These are phyloP conservation scores for Orbilia ellipsospora DNA, from an alignment of 2,329 filamentous ascomycete species.

Conservation along the genomic window DNA sequence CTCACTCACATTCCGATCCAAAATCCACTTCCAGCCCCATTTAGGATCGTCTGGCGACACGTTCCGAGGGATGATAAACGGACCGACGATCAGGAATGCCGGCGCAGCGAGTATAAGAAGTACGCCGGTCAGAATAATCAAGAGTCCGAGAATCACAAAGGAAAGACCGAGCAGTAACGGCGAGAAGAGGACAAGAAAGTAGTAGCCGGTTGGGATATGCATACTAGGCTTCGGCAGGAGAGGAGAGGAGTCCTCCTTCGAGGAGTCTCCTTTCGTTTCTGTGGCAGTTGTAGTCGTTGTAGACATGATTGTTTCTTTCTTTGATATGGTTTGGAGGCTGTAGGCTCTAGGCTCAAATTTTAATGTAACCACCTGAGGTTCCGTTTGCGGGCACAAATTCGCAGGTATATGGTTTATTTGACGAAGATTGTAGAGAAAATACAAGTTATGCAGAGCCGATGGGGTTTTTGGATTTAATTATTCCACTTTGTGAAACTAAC, in stretches of 20 bases:
- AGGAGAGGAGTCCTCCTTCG: slow-evolving; percentile 5
- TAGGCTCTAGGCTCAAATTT: too few species aligned
- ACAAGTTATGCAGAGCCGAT: too few species aligned
- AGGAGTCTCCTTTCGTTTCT: slow-evolving; percentile 9
- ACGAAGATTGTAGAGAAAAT: too few species aligned
- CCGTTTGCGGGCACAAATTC: too few species aligned
- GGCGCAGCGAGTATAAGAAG: slow-evolving; percentile 43
- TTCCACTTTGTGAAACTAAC: too few species aligned
- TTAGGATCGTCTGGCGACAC: slow-evolving; percentile 40
- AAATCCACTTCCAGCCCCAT: slow-evolving; percentile 51
- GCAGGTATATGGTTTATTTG: too few species aligned
- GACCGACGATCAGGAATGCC: slow-evolving; percentile 37
- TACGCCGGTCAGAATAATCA: slow-evolving; percentile 37
- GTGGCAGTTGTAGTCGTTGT: slow-evolving; percentile 34
- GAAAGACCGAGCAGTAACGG: slow-evolving; percentile 46
- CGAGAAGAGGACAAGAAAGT: slow-evolving; percentile 51
- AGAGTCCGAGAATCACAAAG: slow-evolving; percentile 29
- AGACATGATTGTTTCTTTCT: slow-evolving; percentile 19
- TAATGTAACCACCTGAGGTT: too few species aligned
- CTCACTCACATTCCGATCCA: slow-evolving; percentile 41
- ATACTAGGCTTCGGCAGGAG: not conserved
- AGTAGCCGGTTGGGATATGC: slow-evolving; percentile 39
- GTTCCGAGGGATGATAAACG: slow-evolving; percentile 43
- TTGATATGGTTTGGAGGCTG: not conserved
- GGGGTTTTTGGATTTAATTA: too few species aligned